Evolutionary conservation across 139 green algal genomes (phyloP), one percentile per base, ranked within the genome.

Genomic region (Chlamydomonas schloesseri): DNA sequence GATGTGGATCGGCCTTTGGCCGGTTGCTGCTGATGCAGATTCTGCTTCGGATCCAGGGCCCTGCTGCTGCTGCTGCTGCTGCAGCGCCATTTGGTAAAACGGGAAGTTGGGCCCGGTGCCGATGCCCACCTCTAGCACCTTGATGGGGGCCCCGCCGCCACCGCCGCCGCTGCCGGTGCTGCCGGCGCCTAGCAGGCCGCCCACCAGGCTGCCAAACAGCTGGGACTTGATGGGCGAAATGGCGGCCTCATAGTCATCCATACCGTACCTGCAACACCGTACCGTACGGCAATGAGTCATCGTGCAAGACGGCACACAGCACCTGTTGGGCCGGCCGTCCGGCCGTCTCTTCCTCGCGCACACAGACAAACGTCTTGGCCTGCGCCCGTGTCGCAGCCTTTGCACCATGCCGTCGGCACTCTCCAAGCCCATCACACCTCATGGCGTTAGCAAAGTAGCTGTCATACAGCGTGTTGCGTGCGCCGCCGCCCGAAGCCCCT

Each of bases 71-170:
- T n/a, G n/a, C n/a, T n/a, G 31, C n/a, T 46, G 9, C 15, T 42
- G 10, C 64, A 79, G 64, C 15, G 82, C 62, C 33, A 31, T 14
- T 3, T 64, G 55, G 64, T 93, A 94, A 71, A 90, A 94, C 1
- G 75, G 58, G 17, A 95, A 76, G 53, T 94, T 95, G 50, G 93
- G 90, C 3, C 91, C 94, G 34, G 90, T 94, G 28, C 94, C 94
- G 8, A 96, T 82, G 15, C 94, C 94, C 24, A 96, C 62, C 55
- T 96, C 94, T 10, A 96, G 55, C 6, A 96, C 64, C 13, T 46
- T 46, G 46, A 15, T 50, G 28, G 73, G 14, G 28, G 11, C 21
- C 34, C 73, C 55, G 21, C 36, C 37, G 73, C n/a, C n/a, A 15
- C 50, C 37, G 69, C 73, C 65, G 60, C 29, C 15, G 24, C 31